Percentiles rank a stretch among this genome's conserved stretches.
These are phyloP conservation scores for Anthracocystis setariae DNA, from an alignment of 1,284 basidiomycete species.

Conservation along the genomic window DNA sequence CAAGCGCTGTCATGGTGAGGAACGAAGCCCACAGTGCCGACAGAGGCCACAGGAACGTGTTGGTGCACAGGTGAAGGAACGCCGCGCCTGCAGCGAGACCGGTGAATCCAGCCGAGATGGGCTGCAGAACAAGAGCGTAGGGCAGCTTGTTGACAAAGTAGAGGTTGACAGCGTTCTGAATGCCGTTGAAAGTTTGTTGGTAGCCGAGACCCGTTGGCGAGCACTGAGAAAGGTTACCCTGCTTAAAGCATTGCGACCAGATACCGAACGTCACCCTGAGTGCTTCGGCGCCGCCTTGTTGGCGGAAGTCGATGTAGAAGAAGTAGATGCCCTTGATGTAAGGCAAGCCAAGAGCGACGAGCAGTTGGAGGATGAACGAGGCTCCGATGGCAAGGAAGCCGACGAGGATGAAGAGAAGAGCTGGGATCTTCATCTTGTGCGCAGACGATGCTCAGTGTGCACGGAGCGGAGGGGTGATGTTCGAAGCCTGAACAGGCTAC, in stretches of 20 bases:
- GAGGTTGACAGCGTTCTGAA: slow-evolving; percentile 22
- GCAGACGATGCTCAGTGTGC: slow-evolving; percentile 4
- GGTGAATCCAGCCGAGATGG: slow-evolving; percentile 58
- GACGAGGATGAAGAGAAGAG: slow-evolving; percentile 38
- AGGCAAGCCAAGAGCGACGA: slow-evolving; percentile 53
- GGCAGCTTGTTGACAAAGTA: slow-evolving; percentile 53
- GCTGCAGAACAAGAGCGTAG: slow-evolving; percentile 57
- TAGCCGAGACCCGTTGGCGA: slow-evolving; percentile 47
- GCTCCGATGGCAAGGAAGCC: slow-evolving; percentile 57
- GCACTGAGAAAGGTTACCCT: slow-evolving; percentile 17
- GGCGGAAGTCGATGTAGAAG: slow-evolving; percentile 37
- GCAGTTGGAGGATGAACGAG: slow-evolving; percentile 58
- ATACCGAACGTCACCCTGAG: slow-evolving; percentile 43
- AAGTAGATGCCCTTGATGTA: slow-evolving; percentile 61
- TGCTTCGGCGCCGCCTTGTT: not conserved
- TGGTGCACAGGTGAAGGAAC: slow-evolving; percentile 55
- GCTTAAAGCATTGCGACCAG: slow-evolving; percentile 51
- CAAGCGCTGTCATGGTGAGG: slow-evolving; percentile 50
- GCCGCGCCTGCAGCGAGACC: slow-evolving; percentile 54
- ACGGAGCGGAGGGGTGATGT: slow-evolving; percentile 22
- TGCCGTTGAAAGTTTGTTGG: slow-evolving; percentile 30
- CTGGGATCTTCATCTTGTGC: slow-evolving; percentile 27
- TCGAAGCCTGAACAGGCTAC: slow-evolving; percentile 8
- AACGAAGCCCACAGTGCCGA: slow-evolving; percentile 50
- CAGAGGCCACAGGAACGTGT: slow-evolving; percentile 57